phyloP scores from a whole-genome alignment of 225 moss, liverwort and hornwort genomes.

The Anthoceros angustus region DNA sequence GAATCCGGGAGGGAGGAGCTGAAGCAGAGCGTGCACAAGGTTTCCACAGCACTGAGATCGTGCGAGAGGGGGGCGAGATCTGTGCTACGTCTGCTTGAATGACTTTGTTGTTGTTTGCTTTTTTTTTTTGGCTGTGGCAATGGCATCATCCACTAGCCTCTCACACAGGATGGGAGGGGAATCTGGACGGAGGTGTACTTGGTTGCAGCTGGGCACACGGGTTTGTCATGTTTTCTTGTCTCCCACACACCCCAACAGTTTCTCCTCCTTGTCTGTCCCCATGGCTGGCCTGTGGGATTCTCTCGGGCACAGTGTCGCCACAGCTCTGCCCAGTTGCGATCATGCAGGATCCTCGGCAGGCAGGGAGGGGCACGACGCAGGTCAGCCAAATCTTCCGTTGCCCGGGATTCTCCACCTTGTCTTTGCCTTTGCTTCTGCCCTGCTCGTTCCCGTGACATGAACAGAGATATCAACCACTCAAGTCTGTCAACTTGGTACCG shows the following conservation, averaged over 20 bases:
- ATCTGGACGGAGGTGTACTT: neutral
- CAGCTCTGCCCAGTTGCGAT: neutral
- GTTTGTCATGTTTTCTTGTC: neutral
- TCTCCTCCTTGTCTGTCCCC: too few species aligned
- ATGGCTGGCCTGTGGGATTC: neutral
- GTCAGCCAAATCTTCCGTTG: neutral
- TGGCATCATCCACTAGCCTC: too few species aligned
- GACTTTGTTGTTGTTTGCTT: too few species aligned
- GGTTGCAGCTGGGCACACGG: neutral
- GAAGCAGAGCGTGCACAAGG: too few species aligned
- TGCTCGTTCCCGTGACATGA: neutral
- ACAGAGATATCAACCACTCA: neutral
- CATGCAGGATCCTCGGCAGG: neutral
- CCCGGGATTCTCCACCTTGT: neutral
- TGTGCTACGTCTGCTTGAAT: too few species aligned
- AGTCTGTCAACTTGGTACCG: neutral
- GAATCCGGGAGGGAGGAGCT: too few species aligned
- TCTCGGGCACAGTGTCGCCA: neutral
- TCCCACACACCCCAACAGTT: neutral
- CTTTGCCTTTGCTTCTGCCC: neutral
- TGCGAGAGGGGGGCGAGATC: too few species aligned
- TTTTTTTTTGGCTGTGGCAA: too few species aligned
- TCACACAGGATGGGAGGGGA: neutral
- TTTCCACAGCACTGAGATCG: too few species aligned
- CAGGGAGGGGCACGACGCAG: neutral